A percentile compares a stretch with the other conserved stretches of the same genome.
phyloP scores from a whole-genome alignment of 2,329 filamentous ascomycete species.

The Rhinocladiella mackenziei region DNA sequence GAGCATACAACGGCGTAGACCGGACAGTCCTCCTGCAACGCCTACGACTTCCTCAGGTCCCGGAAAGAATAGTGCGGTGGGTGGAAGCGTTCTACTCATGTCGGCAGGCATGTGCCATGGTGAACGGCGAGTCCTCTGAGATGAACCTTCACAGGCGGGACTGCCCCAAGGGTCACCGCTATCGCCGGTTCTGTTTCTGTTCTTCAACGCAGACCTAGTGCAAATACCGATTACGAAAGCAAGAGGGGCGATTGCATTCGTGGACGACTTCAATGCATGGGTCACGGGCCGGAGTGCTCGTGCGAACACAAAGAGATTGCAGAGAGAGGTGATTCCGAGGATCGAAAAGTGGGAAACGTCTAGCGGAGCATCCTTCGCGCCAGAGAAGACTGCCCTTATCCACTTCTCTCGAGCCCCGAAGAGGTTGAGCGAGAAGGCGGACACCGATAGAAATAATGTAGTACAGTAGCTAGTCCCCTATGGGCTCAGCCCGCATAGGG shows the following conservation, averaged over 20 bases:
- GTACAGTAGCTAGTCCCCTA: no score
- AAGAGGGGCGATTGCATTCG: conserved; percentile 33
- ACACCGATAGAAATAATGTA: no score
- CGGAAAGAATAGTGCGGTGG: no score
- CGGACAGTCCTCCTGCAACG: no score
- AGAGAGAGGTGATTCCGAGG: conserved; percentile 17
- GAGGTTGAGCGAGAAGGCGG: neutral
- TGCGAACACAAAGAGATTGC: conserved; percentile 1
- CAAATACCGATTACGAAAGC: conserved; percentile 32
- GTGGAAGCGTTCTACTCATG: no score
- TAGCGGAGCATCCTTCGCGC: conserved; percentile 35
- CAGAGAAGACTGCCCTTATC: conserved; percentile 36
- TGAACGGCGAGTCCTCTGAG: no score
- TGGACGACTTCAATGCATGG: conserved; percentile 30
- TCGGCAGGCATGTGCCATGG: no score
- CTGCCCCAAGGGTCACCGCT: conserved; percentile 37
- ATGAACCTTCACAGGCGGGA: no score
- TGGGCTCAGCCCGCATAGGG: no score
- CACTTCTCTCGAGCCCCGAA: conserved; percentile 33
- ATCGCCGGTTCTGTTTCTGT: conserved; percentile 38
- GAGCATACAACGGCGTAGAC: no score
- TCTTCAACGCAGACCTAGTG: conserved; percentile 40
- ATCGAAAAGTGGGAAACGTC: conserved; percentile 31
- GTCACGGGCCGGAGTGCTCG: conserved; percentile 7
- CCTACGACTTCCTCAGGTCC: no score